phyloP scores from a whole-genome alignment of 2,329 filamentous ascomycete species.

The Neospermospora avenae region DNA sequence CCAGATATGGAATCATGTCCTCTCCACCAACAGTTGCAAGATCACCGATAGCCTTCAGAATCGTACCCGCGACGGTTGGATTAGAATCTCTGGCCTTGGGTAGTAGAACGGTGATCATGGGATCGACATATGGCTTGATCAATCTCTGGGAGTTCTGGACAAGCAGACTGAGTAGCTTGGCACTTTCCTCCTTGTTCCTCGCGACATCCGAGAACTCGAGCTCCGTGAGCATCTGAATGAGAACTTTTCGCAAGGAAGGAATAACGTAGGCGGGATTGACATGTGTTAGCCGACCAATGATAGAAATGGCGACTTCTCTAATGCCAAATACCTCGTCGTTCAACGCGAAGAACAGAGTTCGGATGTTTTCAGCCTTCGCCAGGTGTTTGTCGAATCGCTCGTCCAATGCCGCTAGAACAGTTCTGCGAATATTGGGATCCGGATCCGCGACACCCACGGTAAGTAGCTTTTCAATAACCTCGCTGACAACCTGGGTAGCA shows the following conservation, averaged over 20 bases:
- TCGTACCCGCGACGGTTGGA: conserved; percentile 86
- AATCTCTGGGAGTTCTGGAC: conserved; percentile 90
- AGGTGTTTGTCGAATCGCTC: conserved; percentile 93
- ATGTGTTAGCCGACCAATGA: conserved; percentile 87
- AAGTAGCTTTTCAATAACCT: conserved; percentile 94
- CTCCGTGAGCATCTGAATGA: conserved; percentile 94
- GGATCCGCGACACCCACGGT: conserved; percentile 93
- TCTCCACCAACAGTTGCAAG: conserved; percentile 90
- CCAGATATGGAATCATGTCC: conserved; percentile 89
- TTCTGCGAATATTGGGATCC: conserved; percentile 82
- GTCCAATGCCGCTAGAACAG: conserved; percentile 85
- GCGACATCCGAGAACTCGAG: conserved; percentile 94
- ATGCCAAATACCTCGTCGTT: conserved; percentile 95
- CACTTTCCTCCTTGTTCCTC: conserved; percentile 93
- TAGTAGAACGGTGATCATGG: conserved; percentile 91
- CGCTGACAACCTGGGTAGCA: conserved; percentile 92
- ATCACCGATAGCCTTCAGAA: conserved; percentile 92
- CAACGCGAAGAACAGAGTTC: conserved; percentile 89
- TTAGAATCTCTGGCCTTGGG: conserved; percentile 86
- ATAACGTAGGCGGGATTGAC: conserved; percentile 98
- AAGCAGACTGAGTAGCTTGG: conserved; percentile 85
- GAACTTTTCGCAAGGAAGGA: conserved; percentile 86
- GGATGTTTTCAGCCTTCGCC: conserved; percentile 96
- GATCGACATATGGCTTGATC: conserved; percentile 94
- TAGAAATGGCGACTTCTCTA: conserved; percentile 89